Percentiles rank a stretch among this genome's conserved stretches.
These are phyloP conservation scores for Ogataea saltuana DNA, from an alignment of 805 yeast genomes.

Conservation along the genomic window DNA sequence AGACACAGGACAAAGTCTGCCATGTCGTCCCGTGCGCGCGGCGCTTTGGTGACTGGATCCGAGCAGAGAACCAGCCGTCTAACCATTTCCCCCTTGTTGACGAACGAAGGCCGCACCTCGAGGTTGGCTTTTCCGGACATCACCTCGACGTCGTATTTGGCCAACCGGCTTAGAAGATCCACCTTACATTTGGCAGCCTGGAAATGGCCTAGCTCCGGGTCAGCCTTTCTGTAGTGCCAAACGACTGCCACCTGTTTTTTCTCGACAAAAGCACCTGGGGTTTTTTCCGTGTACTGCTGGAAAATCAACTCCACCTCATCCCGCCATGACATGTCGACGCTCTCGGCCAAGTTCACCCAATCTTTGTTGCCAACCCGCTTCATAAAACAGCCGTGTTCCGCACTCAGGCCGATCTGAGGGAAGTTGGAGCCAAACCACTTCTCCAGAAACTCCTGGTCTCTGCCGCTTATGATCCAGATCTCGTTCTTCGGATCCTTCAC, in stretches of 20 bases:
- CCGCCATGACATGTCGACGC: slow-evolving; percentile 94
- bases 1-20: slow-evolving; percentile 88
- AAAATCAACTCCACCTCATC: slow-evolving; percentile 73
- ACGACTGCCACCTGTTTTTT: slow-evolving; percentile 90
- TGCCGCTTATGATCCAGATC: slow-evolving; percentile 94
- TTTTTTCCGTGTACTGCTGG: slow-evolving; percentile 74
- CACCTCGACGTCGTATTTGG: slow-evolving; percentile 80
- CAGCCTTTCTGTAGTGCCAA: slow-evolving; percentile 96
- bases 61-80: slow-evolving; percentile 67
- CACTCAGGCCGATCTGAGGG: slow-evolving; percentile 74
- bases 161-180: slow-evolving; percentile 58
- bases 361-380: slow-evolving; percentile 60
- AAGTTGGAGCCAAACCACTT: slow-evolving; percentile 78
- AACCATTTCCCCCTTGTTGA: slow-evolving; percentile 96
- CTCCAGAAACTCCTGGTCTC: slow-evolving; percentile 88
- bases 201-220: slow-evolving; percentile 87
- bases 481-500: slow-evolving; percentile 77
- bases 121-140: slow-evolving; percentile 97
- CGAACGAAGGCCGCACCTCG: slow-evolving; percentile 94
- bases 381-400: slow-evolving; percentile 97
- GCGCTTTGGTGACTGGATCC: slow-evolving; percentile 47
- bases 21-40: slow-evolving; percentile 39
- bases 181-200: slow-evolving; percentile 76
- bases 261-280: slow-evolving; percentile 89
- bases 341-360: slow-evolving; percentile 86